A percentile compares a stretch with the other conserved stretches of the same genome.
Conservation (phyloP, 2,329 filamentous ascomycete genomes). For the Xylariomycetidae sp. region DNA sequence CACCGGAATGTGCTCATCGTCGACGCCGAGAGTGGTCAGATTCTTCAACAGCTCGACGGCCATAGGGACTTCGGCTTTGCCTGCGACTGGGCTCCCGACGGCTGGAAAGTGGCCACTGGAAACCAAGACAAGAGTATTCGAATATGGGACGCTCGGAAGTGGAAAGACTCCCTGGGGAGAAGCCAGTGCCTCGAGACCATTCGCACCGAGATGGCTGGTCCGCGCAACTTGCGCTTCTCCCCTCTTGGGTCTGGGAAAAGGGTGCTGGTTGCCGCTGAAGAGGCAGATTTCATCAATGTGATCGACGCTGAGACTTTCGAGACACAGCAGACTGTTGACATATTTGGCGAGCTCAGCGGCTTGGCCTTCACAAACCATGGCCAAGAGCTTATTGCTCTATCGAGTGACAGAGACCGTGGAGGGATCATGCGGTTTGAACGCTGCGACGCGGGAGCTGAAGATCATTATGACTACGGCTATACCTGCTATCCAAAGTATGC, state of each 20-base stretch:
- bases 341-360: constrained; percentile 72
- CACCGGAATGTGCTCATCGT: constrained; percentile 58
- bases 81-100: constrained; percentile 74
- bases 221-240: constrained; percentile 65
- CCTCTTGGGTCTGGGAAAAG: constrained; percentile 61
- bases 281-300: constrained; percentile 66
- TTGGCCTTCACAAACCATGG: constrained; percentile 62
- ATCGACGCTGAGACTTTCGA: constrained; percentile 61
- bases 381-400: constrained; percentile 61
- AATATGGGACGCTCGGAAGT: constrained; percentile 71
- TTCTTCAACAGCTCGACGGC: constrained; percentile 51
- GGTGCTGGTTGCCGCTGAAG: constrained; percentile 66
- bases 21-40: constrained; percentile 59
- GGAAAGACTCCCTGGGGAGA: constrained; percentile 47
- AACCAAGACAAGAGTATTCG: constrained; percentile 69
- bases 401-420: constrained; percentile 59
- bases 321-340: constrained; percentile 63
- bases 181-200: constrained; percentile 48
- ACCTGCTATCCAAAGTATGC: constrained; percentile 8
- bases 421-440: constrained; percentile 60
- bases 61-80: constrained; percentile 70
- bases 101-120: constrained; percentile 68
- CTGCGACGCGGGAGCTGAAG: constrained; percentile 31
- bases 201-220: constrained; percentile 60
- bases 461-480: constrained; percentile 17